These are phyloP conservation scores for Mycogone perniciosa DNA, from an alignment of 2,329 filamentous ascomycete genomes.

Conservation along the genomic window DNA sequence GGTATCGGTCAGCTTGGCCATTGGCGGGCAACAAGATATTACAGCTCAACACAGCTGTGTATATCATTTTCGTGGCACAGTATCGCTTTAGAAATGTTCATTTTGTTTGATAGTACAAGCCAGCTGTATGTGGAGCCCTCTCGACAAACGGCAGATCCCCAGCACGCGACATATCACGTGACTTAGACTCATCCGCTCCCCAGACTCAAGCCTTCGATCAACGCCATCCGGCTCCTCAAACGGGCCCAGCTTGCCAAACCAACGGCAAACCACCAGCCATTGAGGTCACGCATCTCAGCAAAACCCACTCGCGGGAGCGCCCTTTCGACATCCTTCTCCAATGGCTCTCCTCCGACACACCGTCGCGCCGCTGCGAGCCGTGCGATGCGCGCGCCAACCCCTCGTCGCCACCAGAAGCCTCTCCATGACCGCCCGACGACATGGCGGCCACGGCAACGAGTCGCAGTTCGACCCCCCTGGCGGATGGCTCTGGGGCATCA, in stretches of 20 bases:
- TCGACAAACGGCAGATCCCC: no score
- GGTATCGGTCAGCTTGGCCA: no score
- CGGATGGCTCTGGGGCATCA: conserved; percentile 90
- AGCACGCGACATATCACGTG: conserved; percentile 5
- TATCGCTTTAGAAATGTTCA: no score
- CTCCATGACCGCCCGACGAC: conserved; percentile 38
- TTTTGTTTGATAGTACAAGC: no score
- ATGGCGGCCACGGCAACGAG: conserved; percentile 46
- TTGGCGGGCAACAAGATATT: no score
- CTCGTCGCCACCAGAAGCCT: conserved; percentile 32
- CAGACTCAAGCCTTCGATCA: conserved; percentile 9
- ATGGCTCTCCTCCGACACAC: conserved; percentile 34
- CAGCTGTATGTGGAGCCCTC: no score
- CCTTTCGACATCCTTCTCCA: conserved; percentile 15
- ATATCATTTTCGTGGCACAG: no score
- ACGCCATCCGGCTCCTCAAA: conserved; percentile 5
- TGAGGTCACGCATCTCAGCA: conserved; percentile 21
- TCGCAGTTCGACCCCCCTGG: conserved; percentile 81
- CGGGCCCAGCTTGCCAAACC: not conserved
- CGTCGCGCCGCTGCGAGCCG: conserved; percentile 31
- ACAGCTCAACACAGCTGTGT: no score
- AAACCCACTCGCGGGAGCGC: conserved; percentile 12
- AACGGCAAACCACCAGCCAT: conserved; percentile 19
- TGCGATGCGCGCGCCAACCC: conserved; percentile 32
- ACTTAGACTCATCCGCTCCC: conserved; percentile 6